Evolutionary conservation across 2,329 filamentous ascomycete species (phyloP), one percentile per base, ranked within the genome.

Genomic region (Fusarium abutilonis): DNA sequence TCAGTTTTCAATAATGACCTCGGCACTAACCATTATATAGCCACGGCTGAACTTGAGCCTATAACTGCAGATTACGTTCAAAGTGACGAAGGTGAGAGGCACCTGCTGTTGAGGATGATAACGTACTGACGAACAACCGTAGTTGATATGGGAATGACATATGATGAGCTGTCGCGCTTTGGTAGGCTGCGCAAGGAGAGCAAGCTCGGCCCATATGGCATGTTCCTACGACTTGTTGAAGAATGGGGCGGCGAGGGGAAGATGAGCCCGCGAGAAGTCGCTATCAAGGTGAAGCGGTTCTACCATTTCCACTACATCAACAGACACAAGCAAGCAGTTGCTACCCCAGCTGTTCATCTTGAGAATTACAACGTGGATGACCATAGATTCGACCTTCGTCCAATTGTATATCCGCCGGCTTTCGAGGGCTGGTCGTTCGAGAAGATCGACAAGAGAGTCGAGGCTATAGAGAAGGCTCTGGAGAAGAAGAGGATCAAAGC

Each of bases 21-120:
- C 4, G 4, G 6, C 17, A 4, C 41, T 47, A 26, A 60, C 28
- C 32, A n/a, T 3, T 9, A 13, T 5, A 28, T 15, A 60, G 56
- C 57, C 10, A 60, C 57, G 15, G 84, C 83, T 7, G 84, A 86
- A 60, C 75, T 82, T 1, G 75, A 79, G 5, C 78, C 77, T 1
- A 74, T 79, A 9, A 77, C 76, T 0, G 73, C 74, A 4, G 71
- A 74, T 10, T 68, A 72, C 14, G 64, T 68, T 1, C 78, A 80
- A 34, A 71, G 67, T 10, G 78, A 80, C 36, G 78, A 80, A 60
- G 49, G 53, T 36, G 8, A 28, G 49, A 15, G 23, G 8, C 11
- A 1, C 6, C 14, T 17, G 11, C 14, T 4, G 4, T 6, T 13
- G 4, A 6, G 6, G 23, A 7, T 26, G 8, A 26, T 26, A 8